Evolutionary conservation across 176 grass and related monocot genomes (phyloP), one percentile per base, ranked within the genome.

Genomic region (Cenchrus americanus): DNA sequence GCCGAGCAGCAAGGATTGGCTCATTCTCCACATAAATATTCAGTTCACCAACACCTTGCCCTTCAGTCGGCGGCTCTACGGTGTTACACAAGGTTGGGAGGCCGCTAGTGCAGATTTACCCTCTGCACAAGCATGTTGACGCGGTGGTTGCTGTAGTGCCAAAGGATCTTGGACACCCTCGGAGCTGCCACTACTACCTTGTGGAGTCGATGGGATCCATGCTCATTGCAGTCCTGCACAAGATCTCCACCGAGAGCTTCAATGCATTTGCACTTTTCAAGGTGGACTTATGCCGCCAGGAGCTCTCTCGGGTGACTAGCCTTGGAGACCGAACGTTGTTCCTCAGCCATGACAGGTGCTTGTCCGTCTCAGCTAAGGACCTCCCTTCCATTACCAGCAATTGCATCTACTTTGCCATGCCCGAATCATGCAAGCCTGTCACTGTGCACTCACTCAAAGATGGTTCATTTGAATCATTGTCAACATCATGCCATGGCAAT

Each of bases 21-120:
- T 5, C 26, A 5, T 19, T 5, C 27, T 85, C 23, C n/a, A 30
- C 44, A 6, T 12, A 0, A 6, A 3, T 2, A 19, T 79, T 50
- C 53, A 46, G 14, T 50, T 86, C 50, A 79, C 53, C 64, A 80
- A 80, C 62, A 71, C 77, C 10, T 14, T 80, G 62, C 46, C 77
- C 3, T 86, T 80, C 47, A 11, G 51, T 1, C 76, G 84, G 0
- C 19, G 37, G 15, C 69, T 80, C 75, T 80, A 78, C n/a, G 75
- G 76, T 2, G 69, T 80, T 18, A 80, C 54, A 0, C 42, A 42
- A 42, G 44, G 54, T 7, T 1, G 24, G 54, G 54, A 82, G 68
- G 80, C 80, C 50, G 80, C 54, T 80, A 3, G 32, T 80, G 48
- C 78, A 23, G 13, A 7, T 42, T 0, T 69, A 69, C 52, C 78